Percentiles rank a stretch among this genome's conserved stretches.
Evolutionary conservation across 495 filamentous ascomycete species (phyloP).

Genomic region (Podospora sp.): DNA sequence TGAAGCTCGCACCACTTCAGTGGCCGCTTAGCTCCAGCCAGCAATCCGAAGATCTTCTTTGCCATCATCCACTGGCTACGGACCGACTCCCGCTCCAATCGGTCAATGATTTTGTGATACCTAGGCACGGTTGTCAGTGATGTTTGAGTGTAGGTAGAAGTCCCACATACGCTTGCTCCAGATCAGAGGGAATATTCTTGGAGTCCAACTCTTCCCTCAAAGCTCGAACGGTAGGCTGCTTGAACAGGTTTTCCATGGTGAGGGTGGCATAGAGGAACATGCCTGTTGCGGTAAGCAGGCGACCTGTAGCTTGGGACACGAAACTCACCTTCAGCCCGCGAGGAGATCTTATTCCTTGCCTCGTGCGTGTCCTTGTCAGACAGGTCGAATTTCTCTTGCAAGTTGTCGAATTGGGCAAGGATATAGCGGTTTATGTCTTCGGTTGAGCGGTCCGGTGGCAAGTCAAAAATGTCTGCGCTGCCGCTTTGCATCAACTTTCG

Average conservation of each 20-base stretch:
- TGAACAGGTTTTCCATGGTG: constrained; percentile 44
- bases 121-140: constrained; percentile 26
- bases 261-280: constrained; percentile 56
- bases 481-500: constrained; percentile 28
- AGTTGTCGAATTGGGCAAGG: constrained; percentile 18
- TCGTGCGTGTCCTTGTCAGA: constrained; percentile 16
- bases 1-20: constrained; percentile 53
- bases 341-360: constrained; percentile 22
- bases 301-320: not conserved
- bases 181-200: constrained; percentile 37
- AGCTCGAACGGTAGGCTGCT: constrained; percentile 32
- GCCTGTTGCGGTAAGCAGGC: constrained; percentile 30
- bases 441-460: constrained; percentile 31
- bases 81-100: constrained; percentile 32
- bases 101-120: constrained; percentile 43
- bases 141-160: not conserved
- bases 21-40: constrained; percentile 47
- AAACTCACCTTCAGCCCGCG: constrained; percentile 11
- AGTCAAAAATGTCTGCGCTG: constrained; percentile 27
- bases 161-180: constrained; percentile 44
- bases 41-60: constrained; percentile 45
- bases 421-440: constrained; percentile 39
- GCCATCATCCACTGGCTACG: constrained; percentile 33
- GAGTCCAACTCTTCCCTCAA: constrained; percentile 38
- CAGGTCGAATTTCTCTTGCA: constrained; percentile 35